These are phyloP conservation scores for Platismatia glauca DNA, from an alignment of 495 filamentous ascomycete genomes.

Conservation along the genomic window DNA sequence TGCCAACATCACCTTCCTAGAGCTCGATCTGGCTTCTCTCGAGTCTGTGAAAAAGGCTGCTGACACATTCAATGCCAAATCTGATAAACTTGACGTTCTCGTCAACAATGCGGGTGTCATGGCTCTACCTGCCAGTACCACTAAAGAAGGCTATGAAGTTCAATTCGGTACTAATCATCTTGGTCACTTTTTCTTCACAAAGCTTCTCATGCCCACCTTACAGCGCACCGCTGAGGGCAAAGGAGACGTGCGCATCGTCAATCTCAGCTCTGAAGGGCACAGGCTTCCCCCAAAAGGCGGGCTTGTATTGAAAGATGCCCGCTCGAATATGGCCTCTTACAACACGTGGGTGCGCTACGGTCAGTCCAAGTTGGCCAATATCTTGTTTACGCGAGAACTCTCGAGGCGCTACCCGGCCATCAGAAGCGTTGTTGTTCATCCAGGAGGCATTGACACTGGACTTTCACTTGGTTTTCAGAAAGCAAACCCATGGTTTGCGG, in stretches of 20 bases:
- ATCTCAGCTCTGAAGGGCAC: constrained; percentile 37
- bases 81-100: constrained; percentile 49
- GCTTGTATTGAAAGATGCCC: constrained; percentile 9
- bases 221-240: constrained; percentile 37
- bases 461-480: constrained; percentile 33
- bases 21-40: constrained; percentile 44
- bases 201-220: constrained; percentile 52
- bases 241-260: constrained; percentile 39
- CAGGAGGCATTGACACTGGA: constrained; percentile 52
- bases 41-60: constrained; percentile 42
- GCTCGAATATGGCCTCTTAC: constrained; percentile 33
- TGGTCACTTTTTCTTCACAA: constrained; percentile 56
- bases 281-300: constrained; percentile 26
- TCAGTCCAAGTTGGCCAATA: constrained; percentile 60
- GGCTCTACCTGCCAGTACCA: constrained; percentile 38
- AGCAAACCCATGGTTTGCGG: constrained; percentile 26
- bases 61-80: constrained; percentile 37
- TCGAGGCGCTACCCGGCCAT: constrained; percentile 49
- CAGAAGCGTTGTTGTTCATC: constrained; percentile 50
- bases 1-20: constrained; percentile 40
- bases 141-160: constrained; percentile 57
- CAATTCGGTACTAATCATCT: constrained; percentile 67
- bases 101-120: constrained; percentile 67
- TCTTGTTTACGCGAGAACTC: constrained; percentile 53
- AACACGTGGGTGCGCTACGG: constrained; percentile 49